Percentiles rank a stretch among this genome's conserved stretches.
Conservation (phyloP, 805 yeast species). For the Teunomyces atbi region DNA sequence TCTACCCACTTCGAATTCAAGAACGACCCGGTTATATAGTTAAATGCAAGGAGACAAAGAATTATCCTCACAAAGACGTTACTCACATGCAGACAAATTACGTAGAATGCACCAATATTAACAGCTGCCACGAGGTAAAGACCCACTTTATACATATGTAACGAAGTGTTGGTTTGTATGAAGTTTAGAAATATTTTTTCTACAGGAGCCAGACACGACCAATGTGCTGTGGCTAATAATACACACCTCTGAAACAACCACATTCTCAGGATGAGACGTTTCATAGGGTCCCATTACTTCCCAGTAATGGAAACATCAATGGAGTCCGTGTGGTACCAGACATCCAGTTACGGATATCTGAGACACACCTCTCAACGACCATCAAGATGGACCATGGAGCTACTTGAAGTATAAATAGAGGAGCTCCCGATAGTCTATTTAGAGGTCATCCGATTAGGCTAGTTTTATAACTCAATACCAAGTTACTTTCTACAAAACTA, state of each 20-base stretch:
- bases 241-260: neutral
- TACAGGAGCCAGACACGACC: neutral
- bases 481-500: neutral
- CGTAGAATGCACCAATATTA: too few relatives aligned
- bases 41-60: too few relatives aligned
- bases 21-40: too few relatives aligned
- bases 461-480: neutral
- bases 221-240: neutral
- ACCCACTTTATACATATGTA: too few relatives aligned
- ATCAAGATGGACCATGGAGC: neutral
- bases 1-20: too few relatives aligned
- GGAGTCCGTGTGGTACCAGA: neutral
- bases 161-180: neutral
- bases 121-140: too few relatives aligned
- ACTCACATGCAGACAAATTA: too few relatives aligned
- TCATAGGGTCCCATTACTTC: neutral
- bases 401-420: neutral
- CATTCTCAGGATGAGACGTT: neutral
- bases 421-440: neutral
- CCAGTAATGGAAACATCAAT: neutral
- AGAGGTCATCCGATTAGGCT: neutral
- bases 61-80: too few relatives aligned
- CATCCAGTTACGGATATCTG: neutral
- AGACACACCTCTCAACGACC: neutral
- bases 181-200: neutral